A percentile compares a stretch with the other conserved stretches of the same genome.
phyloP scores from a whole-genome alignment of 306 rosid genomes.

The Prunus mume region DNA sequence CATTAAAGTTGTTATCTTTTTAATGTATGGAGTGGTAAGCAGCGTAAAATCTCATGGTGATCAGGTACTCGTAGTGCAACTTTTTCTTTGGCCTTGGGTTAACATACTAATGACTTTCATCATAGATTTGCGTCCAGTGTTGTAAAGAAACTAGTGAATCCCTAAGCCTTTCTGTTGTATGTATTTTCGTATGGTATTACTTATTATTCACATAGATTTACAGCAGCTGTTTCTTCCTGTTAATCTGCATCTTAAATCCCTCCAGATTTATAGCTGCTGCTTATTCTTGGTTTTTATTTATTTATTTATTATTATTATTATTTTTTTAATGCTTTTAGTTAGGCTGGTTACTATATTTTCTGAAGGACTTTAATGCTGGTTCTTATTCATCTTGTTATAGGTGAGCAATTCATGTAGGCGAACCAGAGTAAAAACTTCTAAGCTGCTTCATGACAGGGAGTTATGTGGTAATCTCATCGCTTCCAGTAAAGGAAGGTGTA shows the following conservation, averaged over 20 bases:
- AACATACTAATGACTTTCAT: neutral
- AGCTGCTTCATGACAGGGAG: conserved; percentile 77
- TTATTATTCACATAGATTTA: neutral
- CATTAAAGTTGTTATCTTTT: neutral
- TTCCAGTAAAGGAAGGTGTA: conserved; percentile 42
- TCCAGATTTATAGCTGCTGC: neutral
- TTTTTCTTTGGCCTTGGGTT: neutral
- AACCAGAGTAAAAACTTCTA: conserved; percentile 38
- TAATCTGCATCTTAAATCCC: too few species aligned
- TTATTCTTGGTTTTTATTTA: neutral
- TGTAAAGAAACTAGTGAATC: neutral
- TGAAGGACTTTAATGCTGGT: neutral
- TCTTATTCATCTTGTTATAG: conserved; percentile 35
- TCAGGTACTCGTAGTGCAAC: neutral
- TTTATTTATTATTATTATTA: neutral
- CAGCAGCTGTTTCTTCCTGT: neutral
- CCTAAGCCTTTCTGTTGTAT: neutral
- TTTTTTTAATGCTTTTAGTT: neutral
- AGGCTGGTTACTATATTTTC: neutral
- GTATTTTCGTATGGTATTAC: neutral
- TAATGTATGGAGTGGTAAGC: neutral
- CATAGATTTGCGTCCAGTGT: neutral
- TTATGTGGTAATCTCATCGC: conserved; percentile 56
- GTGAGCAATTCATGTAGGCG: conserved; percentile 25
- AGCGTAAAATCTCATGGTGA: neutral